Percentiles rank a stretch among this genome's conserved stretches.
Evolutionary conservation across 176 grass and related monocot genomes (phyloP).

Genomic region (Cenchrus fungigraminus): DNA sequence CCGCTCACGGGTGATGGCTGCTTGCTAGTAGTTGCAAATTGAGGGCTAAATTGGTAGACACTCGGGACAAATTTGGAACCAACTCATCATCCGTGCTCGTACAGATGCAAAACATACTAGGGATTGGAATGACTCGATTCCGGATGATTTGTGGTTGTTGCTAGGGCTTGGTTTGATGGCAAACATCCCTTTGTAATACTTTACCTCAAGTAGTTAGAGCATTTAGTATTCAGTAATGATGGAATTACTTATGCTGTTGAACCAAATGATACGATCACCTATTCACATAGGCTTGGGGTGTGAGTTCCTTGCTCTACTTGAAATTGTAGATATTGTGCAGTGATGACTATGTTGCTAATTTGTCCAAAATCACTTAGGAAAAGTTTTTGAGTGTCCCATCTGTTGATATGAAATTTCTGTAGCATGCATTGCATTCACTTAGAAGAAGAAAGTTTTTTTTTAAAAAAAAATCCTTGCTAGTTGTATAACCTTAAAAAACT

Average conservation of each 20-base stretch:
- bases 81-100: neutral
- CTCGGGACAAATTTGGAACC: neutral
- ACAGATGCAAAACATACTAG: neutral
- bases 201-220: neutral
- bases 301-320: neutral
- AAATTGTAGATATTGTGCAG: neutral
- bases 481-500: neutral
- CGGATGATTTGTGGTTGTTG: neutral
- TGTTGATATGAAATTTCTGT: neutral
- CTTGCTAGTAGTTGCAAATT: neutral
- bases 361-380: neutral
- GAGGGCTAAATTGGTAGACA: neutral
- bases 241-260: neutral
- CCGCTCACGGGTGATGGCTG: neutral
- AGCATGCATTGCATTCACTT: neutral
- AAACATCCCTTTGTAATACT: neutral
- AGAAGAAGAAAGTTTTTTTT: neutral
- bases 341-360: neutral
- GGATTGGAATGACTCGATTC: neutral
- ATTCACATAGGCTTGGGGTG: neutral
- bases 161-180: neutral
- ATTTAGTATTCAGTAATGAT: neutral
- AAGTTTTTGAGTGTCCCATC: neutral
- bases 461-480: neutral
- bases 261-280: neutral